A percentile compares a stretch with the other conserved stretches of the same genome.
These are phyloP conservation scores for Cystobasidiaceae sp. DNA, from an alignment of 1,284 basidiomycete species.

Conservation along the genomic window DNA sequence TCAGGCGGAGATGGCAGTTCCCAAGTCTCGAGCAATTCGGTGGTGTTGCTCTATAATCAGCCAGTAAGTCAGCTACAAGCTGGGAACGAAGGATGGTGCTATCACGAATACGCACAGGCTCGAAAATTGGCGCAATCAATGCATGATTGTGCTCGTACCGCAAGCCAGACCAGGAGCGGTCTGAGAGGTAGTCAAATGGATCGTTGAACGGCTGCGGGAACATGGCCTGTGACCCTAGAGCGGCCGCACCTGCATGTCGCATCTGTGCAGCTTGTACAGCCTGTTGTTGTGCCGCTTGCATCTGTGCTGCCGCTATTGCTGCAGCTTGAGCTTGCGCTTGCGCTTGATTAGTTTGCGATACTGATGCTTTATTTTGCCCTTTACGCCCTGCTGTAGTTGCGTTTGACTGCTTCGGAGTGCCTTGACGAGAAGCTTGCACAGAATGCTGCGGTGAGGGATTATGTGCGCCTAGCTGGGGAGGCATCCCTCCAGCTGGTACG, in stretches of 20 bases:
- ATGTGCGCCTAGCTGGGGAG: too few relatives aligned
- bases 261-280: not conserved
- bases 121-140: conserved; percentile 14
- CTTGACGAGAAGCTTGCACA: too few relatives aligned
- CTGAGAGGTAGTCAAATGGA: conserved; percentile 20
- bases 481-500: not conserved
- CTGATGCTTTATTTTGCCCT: too few relatives aligned
- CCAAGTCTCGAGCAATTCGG: conserved; percentile 20
- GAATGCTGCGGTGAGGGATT: not conserved
- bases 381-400: too few relatives aligned
- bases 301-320: not conserved
- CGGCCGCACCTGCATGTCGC: not conserved
- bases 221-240: not conserved
- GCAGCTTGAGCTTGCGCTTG: not conserved
- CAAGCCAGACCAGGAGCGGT: conserved; percentile 22
- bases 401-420: too few relatives aligned
- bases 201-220: conserved; percentile 26
- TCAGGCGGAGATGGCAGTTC: not conserved
- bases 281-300: not conserved
- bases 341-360: not conserved
- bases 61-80: not conserved
- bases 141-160: conserved; percentile 28
- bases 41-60: conserved; percentile 1
- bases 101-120: conserved; percentile 3
- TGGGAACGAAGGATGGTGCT: not conserved